Conservation (phyloP, 257 asterid genomes). For the Anisodus acutangulus region DNA sequence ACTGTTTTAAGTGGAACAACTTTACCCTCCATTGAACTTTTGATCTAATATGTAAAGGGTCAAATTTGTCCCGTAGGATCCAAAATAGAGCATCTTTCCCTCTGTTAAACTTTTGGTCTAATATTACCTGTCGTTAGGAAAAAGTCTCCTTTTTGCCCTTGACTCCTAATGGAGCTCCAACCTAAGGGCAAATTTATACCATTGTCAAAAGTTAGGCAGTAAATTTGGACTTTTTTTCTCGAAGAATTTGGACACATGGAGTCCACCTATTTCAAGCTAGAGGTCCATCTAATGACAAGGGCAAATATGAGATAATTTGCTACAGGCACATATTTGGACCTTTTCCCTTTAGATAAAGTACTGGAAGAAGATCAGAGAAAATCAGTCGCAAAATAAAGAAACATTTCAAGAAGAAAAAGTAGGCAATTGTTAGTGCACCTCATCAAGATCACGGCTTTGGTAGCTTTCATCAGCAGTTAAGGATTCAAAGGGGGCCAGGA, state of each 20-base stretch:
- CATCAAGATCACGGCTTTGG: constrained; percentile 92
- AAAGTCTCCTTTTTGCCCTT: neutral
- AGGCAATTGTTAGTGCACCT: constrained; percentile 48
- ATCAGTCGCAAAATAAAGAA: neutral
- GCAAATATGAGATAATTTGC: neutral
- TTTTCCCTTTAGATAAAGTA: neutral
- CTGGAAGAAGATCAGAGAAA: neutral
- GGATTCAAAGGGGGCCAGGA: constrained; percentile 69
- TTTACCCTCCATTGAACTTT: too few relatives aligned
- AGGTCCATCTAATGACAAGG: too few relatives aligned
- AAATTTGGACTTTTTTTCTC: neutral
- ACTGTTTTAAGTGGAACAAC: too few relatives aligned
- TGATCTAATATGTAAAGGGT: neutral
- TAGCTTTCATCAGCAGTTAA: constrained; percentile 78
- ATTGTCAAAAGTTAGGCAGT: neutral
- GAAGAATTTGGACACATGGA: neutral
- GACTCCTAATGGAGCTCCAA: neutral
- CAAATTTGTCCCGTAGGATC: neutral
- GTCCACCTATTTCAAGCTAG: neutral
- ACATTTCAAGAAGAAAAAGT: neutral
- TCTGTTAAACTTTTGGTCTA: neutral
- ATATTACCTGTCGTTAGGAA: too few relatives aligned
- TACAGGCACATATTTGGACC: neutral
- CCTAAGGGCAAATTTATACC: neutral
- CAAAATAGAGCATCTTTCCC: too few relatives aligned